Conservation (phyloP, 23 red algal genomes). For the Gracilariopsis chorda region DNA sequence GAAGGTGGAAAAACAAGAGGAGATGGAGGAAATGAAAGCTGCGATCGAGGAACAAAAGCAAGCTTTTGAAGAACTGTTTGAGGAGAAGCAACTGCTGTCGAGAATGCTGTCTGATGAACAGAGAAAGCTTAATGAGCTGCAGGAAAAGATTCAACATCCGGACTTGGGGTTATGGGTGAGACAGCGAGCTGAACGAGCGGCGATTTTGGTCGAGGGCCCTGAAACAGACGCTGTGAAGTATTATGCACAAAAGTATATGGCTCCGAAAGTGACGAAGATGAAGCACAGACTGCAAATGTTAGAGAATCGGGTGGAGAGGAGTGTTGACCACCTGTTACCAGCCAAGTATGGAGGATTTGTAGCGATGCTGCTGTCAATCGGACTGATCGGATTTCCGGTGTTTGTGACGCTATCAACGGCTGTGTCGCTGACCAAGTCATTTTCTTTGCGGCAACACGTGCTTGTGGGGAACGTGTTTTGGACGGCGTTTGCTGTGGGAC, state of each 20-base stretch:
- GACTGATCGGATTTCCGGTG: slow-evolving; percentile 48
- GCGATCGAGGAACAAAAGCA: slow-evolving; percentile 50
- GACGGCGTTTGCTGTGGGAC: slow-evolving; percentile 38
- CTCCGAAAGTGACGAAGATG: slow-evolving; percentile 55
- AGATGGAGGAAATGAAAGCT: slow-evolving; percentile 43
- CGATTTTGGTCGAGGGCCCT: slow-evolving; percentile 37
- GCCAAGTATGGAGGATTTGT: slow-evolving; percentile 54
- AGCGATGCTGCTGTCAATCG: slow-evolving; percentile 25
- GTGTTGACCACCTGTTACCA: slow-evolving; percentile 52
- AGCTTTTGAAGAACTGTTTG: slow-evolving; percentile 65
- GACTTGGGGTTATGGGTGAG: slow-evolving; percentile 47
- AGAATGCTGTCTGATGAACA: slow-evolving; percentile 54
- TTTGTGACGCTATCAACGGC: slow-evolving; percentile 52
- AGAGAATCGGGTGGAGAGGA: slow-evolving; percentile 43
- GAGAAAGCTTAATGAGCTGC: slow-evolving; percentile 31
- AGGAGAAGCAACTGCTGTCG: slow-evolving; percentile 55
- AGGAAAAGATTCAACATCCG: slow-evolving; percentile 59
- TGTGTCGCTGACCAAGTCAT: slow-evolving; percentile 28
- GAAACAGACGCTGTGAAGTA: slow-evolving; percentile 64
- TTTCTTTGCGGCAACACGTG: slow-evolving; percentile 55
- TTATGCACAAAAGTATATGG: slow-evolving; percentile 64
- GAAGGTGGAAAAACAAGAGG: slow-evolving; percentile 15
- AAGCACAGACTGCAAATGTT: slow-evolving; percentile 24
- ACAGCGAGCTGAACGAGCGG: slow-evolving; percentile 44
- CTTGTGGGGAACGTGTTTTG: slow-evolving; percentile 63